These are phyloP conservation scores for Moesziomyces sp. DNA, from an alignment of 1,284 basidiomycete species.

Conservation along the genomic window DNA sequence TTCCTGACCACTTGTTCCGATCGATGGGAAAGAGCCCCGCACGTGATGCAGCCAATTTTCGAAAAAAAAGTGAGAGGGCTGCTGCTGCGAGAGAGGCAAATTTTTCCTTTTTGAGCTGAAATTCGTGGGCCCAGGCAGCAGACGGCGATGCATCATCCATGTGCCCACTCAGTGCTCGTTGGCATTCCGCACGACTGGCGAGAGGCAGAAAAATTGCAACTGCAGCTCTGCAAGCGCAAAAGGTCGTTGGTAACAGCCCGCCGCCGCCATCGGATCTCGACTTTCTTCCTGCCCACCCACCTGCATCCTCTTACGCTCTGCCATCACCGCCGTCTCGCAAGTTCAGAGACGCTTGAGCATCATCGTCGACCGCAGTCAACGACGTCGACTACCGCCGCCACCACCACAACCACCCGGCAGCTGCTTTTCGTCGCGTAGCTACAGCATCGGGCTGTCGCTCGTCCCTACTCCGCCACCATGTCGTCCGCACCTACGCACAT, in stretches of 20 bases:
- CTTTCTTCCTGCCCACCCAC: constrained; percentile 2
- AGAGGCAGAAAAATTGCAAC: no score
- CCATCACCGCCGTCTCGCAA: constrained; percentile 3
- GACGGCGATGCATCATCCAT: background rate
- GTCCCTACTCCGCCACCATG: constrained; percentile 42
- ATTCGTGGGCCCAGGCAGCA: constrained; percentile 1
- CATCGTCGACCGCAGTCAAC: no score
- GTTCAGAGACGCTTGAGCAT: constrained; percentile 10
- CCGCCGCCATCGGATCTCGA: no score
- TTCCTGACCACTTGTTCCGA: no score
- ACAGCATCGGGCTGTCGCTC: constrained; percentile 3
- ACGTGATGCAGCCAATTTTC: background rate
- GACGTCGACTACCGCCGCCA: no score
- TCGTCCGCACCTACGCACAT: constrained; percentile 74
- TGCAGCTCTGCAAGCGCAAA: no score
- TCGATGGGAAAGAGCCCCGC: no score
- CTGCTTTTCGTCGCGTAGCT: background rate
- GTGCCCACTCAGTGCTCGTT: no score
- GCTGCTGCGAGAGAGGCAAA: constrained; percentile 14
- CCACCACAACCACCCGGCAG: background rate
- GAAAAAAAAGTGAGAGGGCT: background rate
- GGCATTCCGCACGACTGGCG: no score
- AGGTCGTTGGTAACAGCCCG: no score
- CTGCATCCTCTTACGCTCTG: background rate
- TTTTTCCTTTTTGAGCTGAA: constrained; percentile 19